Percentiles rank a stretch among this genome's conserved stretches.
phyloP scores from a whole-genome alignment of 2,329 filamentous ascomycete genomes.

The Cercospora nicotianae region DNA sequence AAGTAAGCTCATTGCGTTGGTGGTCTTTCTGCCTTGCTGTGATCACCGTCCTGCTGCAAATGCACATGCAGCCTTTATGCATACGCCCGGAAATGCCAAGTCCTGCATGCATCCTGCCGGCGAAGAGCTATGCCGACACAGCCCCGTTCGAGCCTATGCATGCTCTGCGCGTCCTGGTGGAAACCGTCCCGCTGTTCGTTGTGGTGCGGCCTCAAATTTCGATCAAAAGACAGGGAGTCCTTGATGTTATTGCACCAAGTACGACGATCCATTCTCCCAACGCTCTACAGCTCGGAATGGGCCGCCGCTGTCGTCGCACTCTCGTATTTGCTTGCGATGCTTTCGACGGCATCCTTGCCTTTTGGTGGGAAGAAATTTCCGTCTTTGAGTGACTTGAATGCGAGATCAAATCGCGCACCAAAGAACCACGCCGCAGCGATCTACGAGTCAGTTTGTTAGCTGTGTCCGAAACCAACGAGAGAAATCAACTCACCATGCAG shows the following conservation, averaged over 20 bases:
- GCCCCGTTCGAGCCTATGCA: neutral
- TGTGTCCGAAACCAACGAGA: neutral
- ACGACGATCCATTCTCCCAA: neutral
- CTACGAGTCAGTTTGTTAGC: slow-evolving; percentile 49
- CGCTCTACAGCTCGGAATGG: slow-evolving; percentile 31
- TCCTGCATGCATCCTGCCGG: neutral
- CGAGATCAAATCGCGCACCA: slow-evolving; percentile 79
- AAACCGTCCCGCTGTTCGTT: neutral
- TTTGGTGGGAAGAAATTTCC: slow-evolving; percentile 40
- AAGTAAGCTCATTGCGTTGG: neutral
- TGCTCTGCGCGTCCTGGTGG: neutral
- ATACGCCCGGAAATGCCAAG: slow-evolving; percentile 3
- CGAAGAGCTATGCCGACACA: neutral
- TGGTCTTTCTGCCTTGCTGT: neutral
- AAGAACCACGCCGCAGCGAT: slow-evolving; percentile 74
- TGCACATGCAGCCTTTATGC: neutral
- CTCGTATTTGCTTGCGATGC: slow-evolving; percentile 24
- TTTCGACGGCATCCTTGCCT: slow-evolving; percentile 16
- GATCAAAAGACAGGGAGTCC: neutral
- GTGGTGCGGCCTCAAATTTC: neutral
- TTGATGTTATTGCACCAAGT: neutral
- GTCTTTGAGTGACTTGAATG: slow-evolving; percentile 56
- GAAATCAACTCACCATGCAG: slow-evolving; percentile 68
- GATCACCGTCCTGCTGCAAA: neutral
- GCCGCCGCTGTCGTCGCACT: neutral